A percentile compares a stretch with the other conserved stretches of the same genome.
Conservation (phyloP, 2,329 filamentous ascomycete species). For the Diaporthe sp. region DNA sequence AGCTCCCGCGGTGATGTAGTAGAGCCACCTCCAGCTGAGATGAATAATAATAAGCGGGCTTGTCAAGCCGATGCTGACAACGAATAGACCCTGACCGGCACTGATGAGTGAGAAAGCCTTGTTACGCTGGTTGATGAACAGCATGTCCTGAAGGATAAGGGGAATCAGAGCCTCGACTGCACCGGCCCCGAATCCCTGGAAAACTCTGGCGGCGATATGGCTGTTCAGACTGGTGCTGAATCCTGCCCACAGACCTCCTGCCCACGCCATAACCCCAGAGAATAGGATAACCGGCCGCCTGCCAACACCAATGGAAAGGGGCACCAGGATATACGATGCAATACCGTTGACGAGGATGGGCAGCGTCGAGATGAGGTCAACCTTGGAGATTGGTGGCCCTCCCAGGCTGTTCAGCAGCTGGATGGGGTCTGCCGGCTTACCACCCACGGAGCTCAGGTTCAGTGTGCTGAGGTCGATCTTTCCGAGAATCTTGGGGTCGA, state of each 20-base stretch:
- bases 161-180: conserved; percentile 41
- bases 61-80: conserved; percentile 35
- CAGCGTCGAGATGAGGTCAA: conserved; percentile 39
- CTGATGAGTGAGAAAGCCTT: conserved; percentile 38
- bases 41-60: conserved; percentile 36
- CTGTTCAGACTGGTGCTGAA: conserved; percentile 36
- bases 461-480: conserved; percentile 38
- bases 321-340: conserved; percentile 39
- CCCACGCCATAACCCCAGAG: conserved; percentile 37
- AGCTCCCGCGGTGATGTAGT: conserved; percentile 37
- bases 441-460: conserved; percentile 32
- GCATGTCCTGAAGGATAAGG: conserved; percentile 40
- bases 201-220: conserved; percentile 39
- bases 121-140: conserved; percentile 41
- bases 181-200: conserved; percentile 40
- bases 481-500: conserved; percentile 37
- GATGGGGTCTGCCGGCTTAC: conserved; percentile 35
- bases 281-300: conserved; percentile 39
- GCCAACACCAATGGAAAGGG: conserved; percentile 39
- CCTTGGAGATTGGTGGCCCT: conserved; percentile 36
- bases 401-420: conserved; percentile 35
- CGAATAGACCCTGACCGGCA: conserved; percentile 38
- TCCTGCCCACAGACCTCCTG: conserved; percentile 40
- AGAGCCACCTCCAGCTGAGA: conserved; percentile 40
- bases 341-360: conserved; percentile 40